Percentiles rank a stretch among this genome's conserved stretches.
Evolutionary conservation across 2,329 filamentous ascomycete genomes (phyloP).

Genomic region (Paecilomyces formosus): DNA sequence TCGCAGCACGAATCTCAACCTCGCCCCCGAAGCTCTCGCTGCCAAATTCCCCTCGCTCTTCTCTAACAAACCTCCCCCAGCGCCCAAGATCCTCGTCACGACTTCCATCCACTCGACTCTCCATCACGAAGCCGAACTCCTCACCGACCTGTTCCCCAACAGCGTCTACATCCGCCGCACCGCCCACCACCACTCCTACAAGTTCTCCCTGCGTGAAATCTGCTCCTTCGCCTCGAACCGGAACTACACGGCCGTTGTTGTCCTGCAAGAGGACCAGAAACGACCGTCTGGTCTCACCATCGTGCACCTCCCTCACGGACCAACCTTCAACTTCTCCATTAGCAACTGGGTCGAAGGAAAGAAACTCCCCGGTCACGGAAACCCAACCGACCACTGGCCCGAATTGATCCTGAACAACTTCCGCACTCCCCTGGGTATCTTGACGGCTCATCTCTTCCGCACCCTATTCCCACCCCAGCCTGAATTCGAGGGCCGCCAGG

Average conservation of each 20-base stretch:
- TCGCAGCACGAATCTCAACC: slow-evolving; percentile 51
- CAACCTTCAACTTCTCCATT: slow-evolving; percentile 88
- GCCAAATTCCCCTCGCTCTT: slow-evolving; percentile 56
- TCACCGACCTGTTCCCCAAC: slow-evolving; percentile 77
- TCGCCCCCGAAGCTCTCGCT: slow-evolving; percentile 54
- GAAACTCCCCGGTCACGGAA: slow-evolving; percentile 82
- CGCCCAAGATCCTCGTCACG: slow-evolving; percentile 84
- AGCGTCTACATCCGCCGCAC: slow-evolving; percentile 76
- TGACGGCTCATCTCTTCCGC: slow-evolving; percentile 80
- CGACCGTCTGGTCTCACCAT: slow-evolving; percentile 73
- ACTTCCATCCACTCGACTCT: slow-evolving; percentile 84
- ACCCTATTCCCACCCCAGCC: slow-evolving; percentile 72
- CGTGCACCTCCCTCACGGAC: slow-evolving; percentile 73
- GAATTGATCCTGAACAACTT: slow-evolving; percentile 92
- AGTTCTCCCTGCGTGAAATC: slow-evolving; percentile 89
- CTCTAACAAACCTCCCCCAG: slow-evolving; percentile 43
- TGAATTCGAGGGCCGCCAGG: slow-evolving; percentile 77
- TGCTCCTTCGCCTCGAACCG: slow-evolving; percentile 74
- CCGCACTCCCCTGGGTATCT: slow-evolving; percentile 79
- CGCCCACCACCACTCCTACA: slow-evolving; percentile 74
- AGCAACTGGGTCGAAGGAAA: slow-evolving; percentile 86
- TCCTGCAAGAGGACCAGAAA: slow-evolving; percentile 87
- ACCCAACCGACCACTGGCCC: slow-evolving; percentile 81
- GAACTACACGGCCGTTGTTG: slow-evolving; percentile 73
- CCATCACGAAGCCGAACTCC: slow-evolving; percentile 70